Percentiles rank a stretch among this genome's conserved stretches.
Evolutionary conservation across 2,329 filamentous ascomycete genomes (phyloP).

Genomic region (Aureobasidium sp.): DNA sequence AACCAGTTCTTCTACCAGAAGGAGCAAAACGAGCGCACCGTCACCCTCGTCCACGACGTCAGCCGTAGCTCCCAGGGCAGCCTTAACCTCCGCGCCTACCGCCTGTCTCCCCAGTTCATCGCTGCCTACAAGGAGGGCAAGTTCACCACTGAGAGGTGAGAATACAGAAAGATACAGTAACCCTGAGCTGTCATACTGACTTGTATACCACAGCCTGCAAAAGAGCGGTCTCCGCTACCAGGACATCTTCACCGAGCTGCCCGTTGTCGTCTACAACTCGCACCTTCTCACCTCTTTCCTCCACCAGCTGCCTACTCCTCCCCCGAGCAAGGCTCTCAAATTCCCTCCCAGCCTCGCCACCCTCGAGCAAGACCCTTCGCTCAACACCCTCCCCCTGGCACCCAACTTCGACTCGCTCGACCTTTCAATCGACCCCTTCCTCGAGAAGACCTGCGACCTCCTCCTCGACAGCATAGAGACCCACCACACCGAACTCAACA

Average conservation of each 20-base stretch:
- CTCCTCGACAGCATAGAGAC: constrained; percentile 94
- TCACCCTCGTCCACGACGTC: constrained; percentile 89
- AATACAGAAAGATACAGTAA: background rate
- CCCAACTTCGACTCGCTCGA: constrained; percentile 87
- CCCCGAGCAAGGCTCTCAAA: constrained; percentile 52
- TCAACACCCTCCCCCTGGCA: constrained; percentile 58
- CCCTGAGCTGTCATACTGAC: constrained; percentile 17
- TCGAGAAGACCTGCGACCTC: constrained; percentile 96
- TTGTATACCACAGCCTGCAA: constrained; percentile 58
- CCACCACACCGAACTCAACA: constrained; percentile 98
- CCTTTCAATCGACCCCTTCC: constrained; percentile 90
- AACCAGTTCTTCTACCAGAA: constrained; percentile 98
- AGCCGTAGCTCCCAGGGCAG: constrained; percentile 90
- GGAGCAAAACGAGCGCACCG: constrained; percentile 74
- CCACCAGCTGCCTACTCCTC: constrained; percentile 73
- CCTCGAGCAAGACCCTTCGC: constrained; percentile 55
- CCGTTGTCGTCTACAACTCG: constrained; percentile 88
- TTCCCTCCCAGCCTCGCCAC: constrained; percentile 73
- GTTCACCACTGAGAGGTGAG: constrained; percentile 91
- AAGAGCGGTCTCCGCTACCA: constrained; percentile 90
- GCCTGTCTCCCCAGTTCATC: constrained; percentile 81
- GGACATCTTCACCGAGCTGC: constrained; percentile 86
- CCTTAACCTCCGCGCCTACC: constrained; percentile 83
- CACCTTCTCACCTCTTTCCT: constrained; percentile 93
- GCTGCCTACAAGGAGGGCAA: constrained; percentile 91